phyloP scores from a whole-genome alignment of 257 asterid genomes.

The Plantago major region DNA sequence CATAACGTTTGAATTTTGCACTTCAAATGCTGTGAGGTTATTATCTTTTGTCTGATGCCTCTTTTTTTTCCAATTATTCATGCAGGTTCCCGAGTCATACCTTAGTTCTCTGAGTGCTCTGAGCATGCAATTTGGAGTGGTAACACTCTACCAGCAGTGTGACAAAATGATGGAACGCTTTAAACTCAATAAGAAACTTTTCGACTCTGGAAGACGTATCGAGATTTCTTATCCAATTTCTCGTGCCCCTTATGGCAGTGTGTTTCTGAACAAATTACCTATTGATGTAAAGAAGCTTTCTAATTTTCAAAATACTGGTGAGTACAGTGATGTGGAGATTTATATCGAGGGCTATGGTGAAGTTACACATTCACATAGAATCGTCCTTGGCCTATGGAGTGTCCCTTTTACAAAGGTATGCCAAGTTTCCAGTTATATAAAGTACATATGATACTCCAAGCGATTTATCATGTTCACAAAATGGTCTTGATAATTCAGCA shows the following conservation, averaged over 20 bases:
- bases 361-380: constrained; percentile 62
- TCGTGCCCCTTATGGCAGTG: constrained; percentile 39
- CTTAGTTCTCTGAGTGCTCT: constrained; percentile 53
- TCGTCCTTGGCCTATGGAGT: constrained; percentile 94
- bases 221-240: constrained; percentile 74
- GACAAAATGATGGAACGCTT: constrained; percentile 68
- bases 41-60: not conserved
- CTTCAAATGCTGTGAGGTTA: not conserved
- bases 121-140: constrained; percentile 65
- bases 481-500: not conserved
- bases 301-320: constrained; percentile 47
- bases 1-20: not conserved
- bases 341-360: constrained; percentile 61
- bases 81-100: constrained; percentile 69
- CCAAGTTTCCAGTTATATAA: not conserved
- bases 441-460: not conserved
- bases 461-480: not conserved
- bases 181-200: constrained; percentile 55
- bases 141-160: constrained; percentile 63
- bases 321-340: constrained; percentile 75
- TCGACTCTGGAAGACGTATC: constrained; percentile 67
- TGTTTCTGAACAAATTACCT: constrained; percentile 62
- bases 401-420: constrained; percentile 83
- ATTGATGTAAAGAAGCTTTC: constrained; percentile 58
- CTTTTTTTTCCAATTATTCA: constrained; percentile 1